These are phyloP conservation scores for Pontederia paniculata DNA, from an alignment of 176 grass and related monocot genomes.

Conservation along the genomic window DNA sequence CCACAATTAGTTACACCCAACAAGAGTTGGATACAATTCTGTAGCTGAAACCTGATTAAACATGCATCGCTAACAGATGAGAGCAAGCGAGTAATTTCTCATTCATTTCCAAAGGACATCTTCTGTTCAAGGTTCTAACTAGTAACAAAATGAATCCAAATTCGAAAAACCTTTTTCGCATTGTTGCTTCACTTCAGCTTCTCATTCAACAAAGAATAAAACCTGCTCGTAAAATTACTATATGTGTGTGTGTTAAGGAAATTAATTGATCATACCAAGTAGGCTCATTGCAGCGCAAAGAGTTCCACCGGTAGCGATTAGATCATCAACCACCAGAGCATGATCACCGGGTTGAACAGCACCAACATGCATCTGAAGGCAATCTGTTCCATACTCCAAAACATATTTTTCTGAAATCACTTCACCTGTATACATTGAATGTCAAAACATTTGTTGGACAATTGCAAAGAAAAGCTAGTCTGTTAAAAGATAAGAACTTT, in stretches of 20 bases:
- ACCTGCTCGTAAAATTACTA: not conserved
- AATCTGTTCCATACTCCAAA: conserved; percentile 27
- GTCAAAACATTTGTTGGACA: too few relatives aligned
- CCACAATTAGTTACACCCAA: too few relatives aligned
- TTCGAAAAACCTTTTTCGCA: too few relatives aligned
- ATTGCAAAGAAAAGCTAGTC: not conserved
- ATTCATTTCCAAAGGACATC: too few relatives aligned
- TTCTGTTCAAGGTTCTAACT: too few relatives aligned
- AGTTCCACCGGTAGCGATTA: conserved; percentile 30
- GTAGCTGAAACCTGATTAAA: too few relatives aligned
- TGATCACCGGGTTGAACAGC: conserved; percentile 22
- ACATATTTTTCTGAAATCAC: conserved; percentile 24
- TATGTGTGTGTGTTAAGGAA: not conserved
- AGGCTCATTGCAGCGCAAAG: conserved; percentile 25
- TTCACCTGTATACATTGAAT: conserved; percentile 12
- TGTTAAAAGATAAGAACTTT: not conserved
- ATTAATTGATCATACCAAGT: conserved; percentile 14
- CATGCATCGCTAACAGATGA: too few relatives aligned
- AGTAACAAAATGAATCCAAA: too few relatives aligned
- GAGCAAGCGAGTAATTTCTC: too few relatives aligned
- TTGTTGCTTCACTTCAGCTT: too few relatives aligned
- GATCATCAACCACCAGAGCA: conserved; percentile 24
- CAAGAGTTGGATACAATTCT: too few relatives aligned
- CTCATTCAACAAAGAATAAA: too few relatives aligned
- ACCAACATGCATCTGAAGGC: conserved; percentile 20